Conservation (phyloP, 1,139 yeast species). For the Geotrichum bryndzae region DNA sequence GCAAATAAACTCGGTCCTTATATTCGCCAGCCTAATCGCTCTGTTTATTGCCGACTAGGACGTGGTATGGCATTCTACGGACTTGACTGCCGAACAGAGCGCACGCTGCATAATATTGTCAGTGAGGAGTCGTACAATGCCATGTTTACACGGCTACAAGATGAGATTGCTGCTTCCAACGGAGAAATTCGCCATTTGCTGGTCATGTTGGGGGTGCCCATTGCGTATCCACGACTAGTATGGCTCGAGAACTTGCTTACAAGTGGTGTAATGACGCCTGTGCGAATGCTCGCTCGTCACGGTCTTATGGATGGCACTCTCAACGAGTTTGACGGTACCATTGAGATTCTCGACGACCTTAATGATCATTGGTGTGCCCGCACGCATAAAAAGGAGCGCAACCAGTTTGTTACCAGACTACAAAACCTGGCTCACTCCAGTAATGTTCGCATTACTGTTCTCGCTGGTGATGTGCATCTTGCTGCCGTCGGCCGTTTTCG, state of each 20-base stretch:
- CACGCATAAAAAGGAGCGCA: constrained; percentile 75
- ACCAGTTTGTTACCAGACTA: constrained; percentile 50
- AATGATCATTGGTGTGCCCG: constrained; percentile 96
- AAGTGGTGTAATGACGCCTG: constrained; percentile 50
- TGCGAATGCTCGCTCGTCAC: constrained; percentile 60
- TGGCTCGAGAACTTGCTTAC: constrained; percentile 76
- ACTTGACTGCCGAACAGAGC: constrained; percentile 87
- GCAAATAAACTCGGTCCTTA: constrained; percentile 50
- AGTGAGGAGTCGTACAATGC: constrained; percentile 48
- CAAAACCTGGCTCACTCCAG: constrained; percentile 56
- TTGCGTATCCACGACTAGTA: constrained; percentile 86
- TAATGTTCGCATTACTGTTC: constrained; percentile 70
- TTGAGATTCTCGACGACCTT: constrained; percentile 85
- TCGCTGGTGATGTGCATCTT: constrained; percentile 91
- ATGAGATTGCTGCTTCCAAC: constrained; percentile 47
- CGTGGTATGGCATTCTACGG: constrained; percentile 66
- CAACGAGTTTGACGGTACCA: constrained; percentile 85
- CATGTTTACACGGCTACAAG: constrained; percentile 54
- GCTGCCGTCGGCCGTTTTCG: constrained; percentile 76
- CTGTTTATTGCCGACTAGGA: constrained; percentile 69
- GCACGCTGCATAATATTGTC: constrained; percentile 59
- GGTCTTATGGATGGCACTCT: constrained; percentile 68
- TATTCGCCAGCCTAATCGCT: constrained; percentile 58
- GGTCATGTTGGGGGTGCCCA: constrained; percentile 88
- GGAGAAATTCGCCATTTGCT: constrained; percentile 66